Percentiles rank a stretch among this genome's conserved stretches.
Evolutionary conservation across 2,329 filamentous ascomycete species (phyloP).

Genomic region (Colletotrichum karsti): DNA sequence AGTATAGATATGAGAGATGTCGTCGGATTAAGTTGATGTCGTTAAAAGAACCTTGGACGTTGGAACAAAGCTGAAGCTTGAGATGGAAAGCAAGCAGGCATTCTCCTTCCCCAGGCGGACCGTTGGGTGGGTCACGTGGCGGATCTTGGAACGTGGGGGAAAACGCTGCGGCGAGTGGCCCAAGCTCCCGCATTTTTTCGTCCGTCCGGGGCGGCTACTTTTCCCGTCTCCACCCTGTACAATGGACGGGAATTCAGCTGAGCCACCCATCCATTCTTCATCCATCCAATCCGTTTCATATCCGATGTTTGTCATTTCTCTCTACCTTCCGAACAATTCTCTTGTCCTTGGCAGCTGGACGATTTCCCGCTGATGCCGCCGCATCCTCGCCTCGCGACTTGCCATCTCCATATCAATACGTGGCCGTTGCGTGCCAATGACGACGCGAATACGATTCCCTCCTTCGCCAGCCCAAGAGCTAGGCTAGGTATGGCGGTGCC

Average conservation of each 20-base stretch:
- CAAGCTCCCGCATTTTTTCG: not conserved
- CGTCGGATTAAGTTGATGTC: not conserved
- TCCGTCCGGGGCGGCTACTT: not conserved
- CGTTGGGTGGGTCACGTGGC: slow-evolving; percentile 17
- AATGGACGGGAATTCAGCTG: not conserved
- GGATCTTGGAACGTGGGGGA: not conserved
- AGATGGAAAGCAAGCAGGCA: slow-evolving; percentile 1
- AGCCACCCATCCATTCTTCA: not conserved
- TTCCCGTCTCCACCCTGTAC: too few species aligned
- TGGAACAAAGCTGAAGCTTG: slow-evolving; percentile 22
- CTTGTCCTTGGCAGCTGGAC: not conserved
- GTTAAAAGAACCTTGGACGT: not conserved
- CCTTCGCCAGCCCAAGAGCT: not conserved
- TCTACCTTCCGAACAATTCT: not conserved
- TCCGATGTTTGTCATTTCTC: not conserved
- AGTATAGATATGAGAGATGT: too few species aligned
- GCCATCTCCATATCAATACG: not conserved
- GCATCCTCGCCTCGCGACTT: not conserved
- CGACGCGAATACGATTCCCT: not conserved
- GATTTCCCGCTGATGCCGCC: not conserved
- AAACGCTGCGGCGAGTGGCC: not conserved
- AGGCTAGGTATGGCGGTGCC: not conserved
- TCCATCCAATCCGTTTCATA: not conserved
- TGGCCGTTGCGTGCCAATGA: not conserved
- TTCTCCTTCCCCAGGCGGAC: slow-evolving; percentile 9